Conservation (phyloP, 2,329 filamentous ascomycete genomes). For the Lizonia empirigonia region DNA sequence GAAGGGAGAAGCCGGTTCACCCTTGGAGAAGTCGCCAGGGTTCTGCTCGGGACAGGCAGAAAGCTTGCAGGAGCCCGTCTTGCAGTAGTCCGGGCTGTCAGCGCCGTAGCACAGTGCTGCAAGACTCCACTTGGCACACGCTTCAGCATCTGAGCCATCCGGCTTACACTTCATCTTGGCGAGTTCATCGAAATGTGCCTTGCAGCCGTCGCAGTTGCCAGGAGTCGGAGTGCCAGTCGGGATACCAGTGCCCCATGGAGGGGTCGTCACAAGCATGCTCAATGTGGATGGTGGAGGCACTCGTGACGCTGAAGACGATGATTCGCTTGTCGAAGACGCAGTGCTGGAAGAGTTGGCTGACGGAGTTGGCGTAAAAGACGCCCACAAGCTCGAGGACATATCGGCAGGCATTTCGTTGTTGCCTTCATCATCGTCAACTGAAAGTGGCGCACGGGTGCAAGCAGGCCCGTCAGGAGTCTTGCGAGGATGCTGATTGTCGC, state of each 20-base stretch:
- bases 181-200: neutral
- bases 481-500: conserved; percentile 27
- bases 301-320: neutral
- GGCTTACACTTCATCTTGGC: neutral
- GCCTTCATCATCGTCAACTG: conserved; percentile 38
- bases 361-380: neutral
- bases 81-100: neutral
- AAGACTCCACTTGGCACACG: conserved; percentile 6
- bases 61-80: conserved; percentile 2
- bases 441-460: conserved; percentile 24
- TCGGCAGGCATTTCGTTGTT: conserved; percentile 14
- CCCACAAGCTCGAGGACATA: neutral
- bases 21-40: neutral
- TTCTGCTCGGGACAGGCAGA: conserved; percentile 5
- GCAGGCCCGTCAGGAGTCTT: conserved; percentile 1
- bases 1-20: neutral
- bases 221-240: neutral
- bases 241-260: neutral
- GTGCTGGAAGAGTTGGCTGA: neutral
- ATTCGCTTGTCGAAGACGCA: neutral
- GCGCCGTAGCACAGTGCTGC: neutral
- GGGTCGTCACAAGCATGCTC: neutral
- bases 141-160: conserved; percentile 1
- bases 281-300: neutral
- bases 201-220: neutral